Percentiles rank a stretch among this genome's conserved stretches.
Conservation (phyloP, 2,329 filamentous ascomycete genomes). For the Lachnellula subtilissima region DNA sequence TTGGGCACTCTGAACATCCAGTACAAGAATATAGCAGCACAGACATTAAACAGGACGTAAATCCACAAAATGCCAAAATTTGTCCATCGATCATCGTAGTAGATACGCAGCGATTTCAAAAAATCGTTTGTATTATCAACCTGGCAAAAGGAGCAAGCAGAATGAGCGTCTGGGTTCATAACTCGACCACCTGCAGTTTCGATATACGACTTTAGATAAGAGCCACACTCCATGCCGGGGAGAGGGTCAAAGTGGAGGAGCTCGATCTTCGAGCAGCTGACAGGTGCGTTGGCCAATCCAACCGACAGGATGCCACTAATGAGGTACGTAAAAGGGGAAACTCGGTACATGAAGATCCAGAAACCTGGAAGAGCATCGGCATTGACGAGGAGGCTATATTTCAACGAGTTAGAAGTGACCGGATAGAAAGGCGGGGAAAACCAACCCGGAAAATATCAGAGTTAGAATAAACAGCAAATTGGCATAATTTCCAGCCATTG, state of each 20-base stretch:
- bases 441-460: slow-evolving; percentile 73
- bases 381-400: slow-evolving; percentile 54
- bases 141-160: slow-evolving; percentile 52
- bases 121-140: slow-evolving; percentile 49
- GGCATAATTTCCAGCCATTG: slow-evolving; percentile 72
- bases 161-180: slow-evolving; percentile 41
- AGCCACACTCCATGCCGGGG: slow-evolving; percentile 47
- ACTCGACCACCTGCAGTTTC: slow-evolving; percentile 47
- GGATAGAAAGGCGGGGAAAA: slow-evolving; percentile 35
- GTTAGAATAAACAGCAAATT: slow-evolving; percentile 70
- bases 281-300: slow-evolving; percentile 61
- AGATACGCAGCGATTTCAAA: slow-evolving; percentile 43
- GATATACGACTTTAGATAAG: slow-evolving; percentile 54
- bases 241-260: slow-evolving; percentile 60
- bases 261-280: slow-evolving; percentile 67
- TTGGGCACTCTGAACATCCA: slow-evolving; percentile 46
- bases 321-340: slow-evolving; percentile 52
- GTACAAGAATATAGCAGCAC: slow-evolving; percentile 49
- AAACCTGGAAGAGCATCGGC: slow-evolving; percentile 63
- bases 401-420: slow-evolving; percentile 39
- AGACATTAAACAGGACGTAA: slow-evolving; percentile 47
- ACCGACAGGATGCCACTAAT: slow-evolving; percentile 67
- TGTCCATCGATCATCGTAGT: slow-evolving; percentile 59
- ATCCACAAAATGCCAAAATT: slow-evolving; percentile 56
- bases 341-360: slow-evolving; percentile 82